Evolutionary conservation across 768 basidiomycete species (phyloP).

Genomic region (Rhizopogon vesiculosus): DNA sequence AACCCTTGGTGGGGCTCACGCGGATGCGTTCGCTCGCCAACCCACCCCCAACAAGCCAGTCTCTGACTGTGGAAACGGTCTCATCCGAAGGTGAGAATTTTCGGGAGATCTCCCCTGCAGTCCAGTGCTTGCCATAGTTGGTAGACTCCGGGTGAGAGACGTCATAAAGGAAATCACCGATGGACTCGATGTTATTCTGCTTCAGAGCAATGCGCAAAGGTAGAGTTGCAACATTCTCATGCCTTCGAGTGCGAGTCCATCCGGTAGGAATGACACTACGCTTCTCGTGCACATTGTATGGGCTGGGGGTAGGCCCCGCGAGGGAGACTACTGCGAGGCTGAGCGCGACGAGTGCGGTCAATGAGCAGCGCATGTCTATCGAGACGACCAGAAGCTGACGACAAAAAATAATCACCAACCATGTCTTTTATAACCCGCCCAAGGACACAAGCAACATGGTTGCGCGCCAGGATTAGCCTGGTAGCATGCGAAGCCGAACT

Average conservation of each 20-base stretch:
- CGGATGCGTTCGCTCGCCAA: constrained; percentile 17
- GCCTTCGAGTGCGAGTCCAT: constrained; percentile 35
- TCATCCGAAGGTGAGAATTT: constrained; percentile 25
- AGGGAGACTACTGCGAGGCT: constrained; percentile 14
- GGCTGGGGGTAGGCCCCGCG: constrained; percentile 12
- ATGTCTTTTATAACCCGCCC: constrained; percentile 7
- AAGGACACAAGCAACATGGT: constrained; percentile 8
- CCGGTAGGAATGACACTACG: constrained; percentile 27
- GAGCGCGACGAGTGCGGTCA: constrained; percentile 10
- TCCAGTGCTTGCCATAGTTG: constrained; percentile 30
- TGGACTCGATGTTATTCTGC: constrained; percentile 24
- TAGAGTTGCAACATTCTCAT: constrained; percentile 23
- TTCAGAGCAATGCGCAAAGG: constrained; percentile 26
- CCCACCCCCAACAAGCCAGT: constrained; percentile 23
- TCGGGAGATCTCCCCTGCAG: constrained; percentile 17
- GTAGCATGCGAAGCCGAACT: constrained; percentile 51
- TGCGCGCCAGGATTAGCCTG: neutral
- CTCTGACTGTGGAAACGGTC: constrained; percentile 18
- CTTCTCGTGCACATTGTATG: constrained; percentile 34
- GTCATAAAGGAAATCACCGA: constrained; percentile 25
- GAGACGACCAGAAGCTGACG: neutral
- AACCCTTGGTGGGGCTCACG: constrained; percentile 16
- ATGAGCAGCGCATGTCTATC: constrained; percentile 7
- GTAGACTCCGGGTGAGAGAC: constrained; percentile 29
- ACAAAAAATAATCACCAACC: neutral